phyloP scores from a whole-genome alignment of 257 asterid genomes.

The Fraxinus americana region DNA sequence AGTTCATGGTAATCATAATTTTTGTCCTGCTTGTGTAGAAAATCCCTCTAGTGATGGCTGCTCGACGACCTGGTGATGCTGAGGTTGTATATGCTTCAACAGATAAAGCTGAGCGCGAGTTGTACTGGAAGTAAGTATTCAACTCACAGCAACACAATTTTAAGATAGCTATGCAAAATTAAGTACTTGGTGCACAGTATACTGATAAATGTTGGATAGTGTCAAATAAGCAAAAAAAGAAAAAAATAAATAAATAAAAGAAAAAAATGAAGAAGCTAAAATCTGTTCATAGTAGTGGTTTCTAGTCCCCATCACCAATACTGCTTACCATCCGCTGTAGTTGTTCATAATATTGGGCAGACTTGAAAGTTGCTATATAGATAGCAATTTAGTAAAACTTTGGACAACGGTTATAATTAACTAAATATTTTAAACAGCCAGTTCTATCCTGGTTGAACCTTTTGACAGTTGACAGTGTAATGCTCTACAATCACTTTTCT shows the following conservation, averaged over 20 bases:
- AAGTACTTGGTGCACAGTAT: neutral
- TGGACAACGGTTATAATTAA: neutral
- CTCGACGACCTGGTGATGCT: conserved; percentile 92
- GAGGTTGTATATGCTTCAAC: conserved; percentile 76
- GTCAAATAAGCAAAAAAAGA: neutral
- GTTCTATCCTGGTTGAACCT: neutral
- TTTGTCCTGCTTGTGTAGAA: conserved; percentile 37
- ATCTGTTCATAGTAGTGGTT: neutral
- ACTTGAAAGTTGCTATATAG: neutral
- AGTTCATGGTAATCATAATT: neutral
- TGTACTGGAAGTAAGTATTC: conserved; percentile 81
- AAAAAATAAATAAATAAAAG: no score
- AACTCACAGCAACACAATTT: neutral
- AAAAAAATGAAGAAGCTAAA: neutral
- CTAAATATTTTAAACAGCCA: no score
- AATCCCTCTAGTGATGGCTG: conserved; percentile 73
- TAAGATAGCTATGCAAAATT: neutral
- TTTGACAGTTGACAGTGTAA: neutral
- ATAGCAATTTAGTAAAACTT: neutral
- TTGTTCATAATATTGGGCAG: neutral
- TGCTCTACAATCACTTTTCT: neutral
- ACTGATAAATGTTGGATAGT: neutral
- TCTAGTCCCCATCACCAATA: neutral
- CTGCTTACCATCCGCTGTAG: neutral
- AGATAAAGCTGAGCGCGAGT: conserved; percentile 64